Evolutionary conservation across 495 filamentous ascomycete species (phyloP), one percentile per base, ranked within the genome.

Genomic region (Penicillium herquei): DNA sequence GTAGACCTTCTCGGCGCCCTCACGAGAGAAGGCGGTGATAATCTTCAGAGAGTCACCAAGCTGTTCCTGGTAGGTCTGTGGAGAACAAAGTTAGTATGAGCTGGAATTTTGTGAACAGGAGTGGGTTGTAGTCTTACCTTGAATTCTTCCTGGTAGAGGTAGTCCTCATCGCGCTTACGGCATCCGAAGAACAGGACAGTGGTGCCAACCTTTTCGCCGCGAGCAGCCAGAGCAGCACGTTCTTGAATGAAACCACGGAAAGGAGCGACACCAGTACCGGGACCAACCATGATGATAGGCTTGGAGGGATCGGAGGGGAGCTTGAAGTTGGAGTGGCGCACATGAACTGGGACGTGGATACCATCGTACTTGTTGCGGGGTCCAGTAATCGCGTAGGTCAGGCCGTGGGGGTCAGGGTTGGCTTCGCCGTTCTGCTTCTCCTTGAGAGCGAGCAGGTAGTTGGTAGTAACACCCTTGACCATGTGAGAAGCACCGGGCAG

Each of bases 271-370:
- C 94, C 94, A 54, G 95, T 97, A 64, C 94, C 94, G 16, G 94
- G 94, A 34, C 94, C 94, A 67, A 99, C 82, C 85, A 96, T 90
- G 70, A 99, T 94, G 57, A 99, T 79, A 17, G 94, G 94, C 73
- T 91, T 93, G 16, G 89, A 82, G 7, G 94, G 92, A 62, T 99
- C 94, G 37, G 93, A 96, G 34, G 94, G 94, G 18, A 99, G 82
- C 75, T 97, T 97, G 84, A 99, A 99, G 78, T 99, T 99, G 44
- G 94, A 99, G 77, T 96, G 92, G 52, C 94, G 90, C 48, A 98
- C 85, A 70, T 98, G 95, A 18, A 98, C 90, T 3, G 95, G 94
- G 5, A 98, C 87, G 62, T 96, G 93, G 59, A 97, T 86, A 50
- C 95, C 95, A 69, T 96, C 89, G 70, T 96, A 98, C 74, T 94